Conservation (phyloP, 192 early-diverging fungal species). For the Phlyctochytrium arcticum region DNA sequence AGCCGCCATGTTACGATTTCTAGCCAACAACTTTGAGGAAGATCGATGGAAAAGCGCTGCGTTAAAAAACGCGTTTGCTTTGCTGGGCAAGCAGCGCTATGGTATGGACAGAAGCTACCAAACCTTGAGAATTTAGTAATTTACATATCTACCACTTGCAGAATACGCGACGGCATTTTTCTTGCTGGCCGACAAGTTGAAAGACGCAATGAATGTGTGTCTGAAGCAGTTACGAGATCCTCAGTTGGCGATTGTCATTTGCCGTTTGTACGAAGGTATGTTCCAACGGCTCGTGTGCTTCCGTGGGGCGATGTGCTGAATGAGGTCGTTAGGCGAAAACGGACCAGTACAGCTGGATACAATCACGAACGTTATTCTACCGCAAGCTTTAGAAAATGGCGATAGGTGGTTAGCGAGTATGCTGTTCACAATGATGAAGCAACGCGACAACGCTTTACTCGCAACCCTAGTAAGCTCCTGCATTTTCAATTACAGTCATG, state of each 20-base stretch:
- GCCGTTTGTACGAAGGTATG: conserved; percentile 85
- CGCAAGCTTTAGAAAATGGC: conserved; percentile 46
- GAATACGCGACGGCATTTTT: conserved; percentile 96
- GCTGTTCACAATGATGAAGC: conserved; percentile 53
- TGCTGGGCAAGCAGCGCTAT: conserved; percentile 91
- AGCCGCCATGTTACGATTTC: conserved; percentile 81
- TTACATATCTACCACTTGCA: conserved; percentile 19
- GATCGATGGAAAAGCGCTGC: conserved; percentile 90
- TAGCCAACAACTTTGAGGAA: conserved; percentile 88
- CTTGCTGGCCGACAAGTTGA: conserved; percentile 78
- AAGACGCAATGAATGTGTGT: conserved; percentile 90
- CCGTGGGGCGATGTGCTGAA: too few relatives aligned
- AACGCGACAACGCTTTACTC: conserved; percentile 54
- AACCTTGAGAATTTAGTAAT: background rate
- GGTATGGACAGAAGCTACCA: conserved; percentile 43
- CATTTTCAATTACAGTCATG: too few relatives aligned
- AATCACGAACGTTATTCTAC: conserved; percentile 44
- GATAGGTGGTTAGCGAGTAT: conserved; percentile 66
- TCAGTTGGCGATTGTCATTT: conserved; percentile 88
- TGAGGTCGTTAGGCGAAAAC: conserved; percentile 52
- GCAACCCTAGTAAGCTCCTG: conserved; percentile 56
- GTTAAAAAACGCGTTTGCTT: conserved; percentile 96
- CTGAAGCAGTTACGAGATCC: conserved; percentile 86
- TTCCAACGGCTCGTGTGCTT: background rate
- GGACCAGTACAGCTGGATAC: conserved; percentile 53